phyloP scores from a whole-genome alignment of 306 rosid genomes.

The Heteromeles arbutifolia region DNA sequence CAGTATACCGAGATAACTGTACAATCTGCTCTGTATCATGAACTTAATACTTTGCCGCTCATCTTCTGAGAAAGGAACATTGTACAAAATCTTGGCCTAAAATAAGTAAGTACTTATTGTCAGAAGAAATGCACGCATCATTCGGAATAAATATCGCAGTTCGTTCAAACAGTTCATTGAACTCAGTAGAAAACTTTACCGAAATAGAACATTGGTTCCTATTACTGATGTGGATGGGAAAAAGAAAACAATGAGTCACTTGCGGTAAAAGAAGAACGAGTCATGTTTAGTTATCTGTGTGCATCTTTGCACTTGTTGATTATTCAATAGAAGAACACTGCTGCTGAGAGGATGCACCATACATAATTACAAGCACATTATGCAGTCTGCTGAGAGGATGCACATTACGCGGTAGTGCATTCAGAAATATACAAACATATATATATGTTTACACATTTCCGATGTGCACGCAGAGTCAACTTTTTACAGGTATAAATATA shows the following conservation, averaged over 20 bases:
- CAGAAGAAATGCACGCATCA: not conserved
- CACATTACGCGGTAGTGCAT: not conserved
- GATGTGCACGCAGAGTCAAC: not conserved
- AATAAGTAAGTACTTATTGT: conserved; percentile 12
- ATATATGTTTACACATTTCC: not conserved
- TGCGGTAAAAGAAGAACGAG: not conserved
- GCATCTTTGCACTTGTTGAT: not conserved
- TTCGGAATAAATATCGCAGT: not conserved
- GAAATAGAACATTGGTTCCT: not conserved
- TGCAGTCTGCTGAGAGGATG: not conserved
- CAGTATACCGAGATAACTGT: conserved; percentile 43
- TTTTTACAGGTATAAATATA: not conserved
- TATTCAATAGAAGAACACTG: not conserved
- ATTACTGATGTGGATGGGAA: not conserved
- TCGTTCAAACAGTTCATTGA: not conserved
- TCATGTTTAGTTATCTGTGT: not conserved
- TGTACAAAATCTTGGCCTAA: conserved; percentile 59
- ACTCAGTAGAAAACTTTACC: not conserved
- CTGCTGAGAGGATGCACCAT: not conserved
- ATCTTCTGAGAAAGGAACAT: conserved; percentile 50
- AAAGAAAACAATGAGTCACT: not conserved
- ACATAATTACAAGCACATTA: not conserved
- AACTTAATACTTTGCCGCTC: conserved; percentile 55
- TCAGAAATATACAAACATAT: not conserved
- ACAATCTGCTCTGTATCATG: conserved; percentile 56